Conservation (phyloP, 2,329 filamentous ascomycete genomes). For the Colletotrichum liriopes region DNA sequence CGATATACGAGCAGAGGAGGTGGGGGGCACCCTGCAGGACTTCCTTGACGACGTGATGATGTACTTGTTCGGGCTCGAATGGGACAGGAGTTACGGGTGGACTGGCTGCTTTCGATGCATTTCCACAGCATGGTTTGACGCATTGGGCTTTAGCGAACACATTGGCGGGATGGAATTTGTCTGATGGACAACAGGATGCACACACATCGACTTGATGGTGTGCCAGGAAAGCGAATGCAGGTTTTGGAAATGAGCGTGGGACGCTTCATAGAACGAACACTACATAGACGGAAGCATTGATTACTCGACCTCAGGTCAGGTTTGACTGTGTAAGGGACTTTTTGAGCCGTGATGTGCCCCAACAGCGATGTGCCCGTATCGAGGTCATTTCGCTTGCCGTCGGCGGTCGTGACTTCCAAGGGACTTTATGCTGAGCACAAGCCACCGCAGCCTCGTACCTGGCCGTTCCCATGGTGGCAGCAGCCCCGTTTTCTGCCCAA, state of each 20-base stretch:
- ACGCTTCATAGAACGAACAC: background rate
- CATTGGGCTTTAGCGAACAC: constrained; percentile 32
- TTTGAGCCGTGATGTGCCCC: background rate
- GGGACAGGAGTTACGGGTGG: constrained; percentile 33
- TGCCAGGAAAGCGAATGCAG: constrained; percentile 7
- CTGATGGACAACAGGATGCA: constrained; percentile 22
- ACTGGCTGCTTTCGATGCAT: constrained; percentile 25
- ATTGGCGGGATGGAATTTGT: constrained; percentile 16
- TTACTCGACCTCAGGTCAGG: too few relatives aligned
- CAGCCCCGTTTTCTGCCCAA: constrained; percentile 34
- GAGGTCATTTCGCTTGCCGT: constrained; percentile 34
- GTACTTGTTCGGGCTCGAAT: constrained; percentile 37
- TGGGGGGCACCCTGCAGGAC: constrained; percentile 15
- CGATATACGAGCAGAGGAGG: constrained; percentile 36
- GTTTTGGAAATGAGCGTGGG: background rate
- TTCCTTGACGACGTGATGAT: constrained; percentile 40
- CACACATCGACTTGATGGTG: constrained; percentile 16
- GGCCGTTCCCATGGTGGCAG: background rate
- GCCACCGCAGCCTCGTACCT: constrained; percentile 34
- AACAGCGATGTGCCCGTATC: background rate
- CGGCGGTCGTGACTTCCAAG: background rate
- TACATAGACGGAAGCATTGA: background rate
- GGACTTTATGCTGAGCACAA: constrained; percentile 25
- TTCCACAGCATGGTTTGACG: constrained; percentile 30
- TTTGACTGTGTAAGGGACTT: background rate